Base-by-base conservation (phyloP, 2,329 filamentous ascomycete genomes). In the Cladosporium austrohemisphaericum region DNA sequence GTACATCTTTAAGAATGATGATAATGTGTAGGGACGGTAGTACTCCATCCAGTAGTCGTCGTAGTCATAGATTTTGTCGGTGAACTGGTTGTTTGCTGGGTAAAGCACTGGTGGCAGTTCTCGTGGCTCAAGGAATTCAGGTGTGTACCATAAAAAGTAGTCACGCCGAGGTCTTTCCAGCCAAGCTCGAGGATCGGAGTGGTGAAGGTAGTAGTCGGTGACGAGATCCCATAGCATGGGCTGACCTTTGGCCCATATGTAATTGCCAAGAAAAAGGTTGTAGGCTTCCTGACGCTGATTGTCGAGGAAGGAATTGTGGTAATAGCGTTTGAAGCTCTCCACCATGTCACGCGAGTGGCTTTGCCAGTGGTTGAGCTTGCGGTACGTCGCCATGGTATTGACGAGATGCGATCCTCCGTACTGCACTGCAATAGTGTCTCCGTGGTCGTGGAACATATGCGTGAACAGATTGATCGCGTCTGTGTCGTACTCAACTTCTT, bases 21-120 rank as follows among this genome's bases (percentile, higher is more conserved):
- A 95, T 1, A 97, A 72, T 0, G 87, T 88, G 6, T 88, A 78
- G 0, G 93, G 93, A 11, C 91, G 83, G 65, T 98, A 98, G 67
- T 96, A 97, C 65, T 98, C 93, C 6, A 93, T 76, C 93, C 93
- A 98, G 68, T 95, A 98, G 67, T 97, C 90, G 63, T 97, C 92
- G 52, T 88, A 89, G 52, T 79, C 81, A 4, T 53, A 5, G 73
- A 72, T 53, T 5, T 47, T 47, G 16, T 43, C 16, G 7, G 37
- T 26, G 23, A 32, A 47, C 11, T 40, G 33, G 11, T 28, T 37
- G 13, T 29, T 23, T 5, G 14, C 33, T 7, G 44, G 44, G 19
- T 47, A 47, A 1, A 20, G 32, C 74, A 76, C 43, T 5, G 76
- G 75, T 4, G 83, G 82, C 35, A 86, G 69, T 10, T 70, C 71